phyloP scores from a whole-genome alignment of 2,329 filamentous ascomycete genomes.

The Ascochyta viciae-villosae region DNA sequence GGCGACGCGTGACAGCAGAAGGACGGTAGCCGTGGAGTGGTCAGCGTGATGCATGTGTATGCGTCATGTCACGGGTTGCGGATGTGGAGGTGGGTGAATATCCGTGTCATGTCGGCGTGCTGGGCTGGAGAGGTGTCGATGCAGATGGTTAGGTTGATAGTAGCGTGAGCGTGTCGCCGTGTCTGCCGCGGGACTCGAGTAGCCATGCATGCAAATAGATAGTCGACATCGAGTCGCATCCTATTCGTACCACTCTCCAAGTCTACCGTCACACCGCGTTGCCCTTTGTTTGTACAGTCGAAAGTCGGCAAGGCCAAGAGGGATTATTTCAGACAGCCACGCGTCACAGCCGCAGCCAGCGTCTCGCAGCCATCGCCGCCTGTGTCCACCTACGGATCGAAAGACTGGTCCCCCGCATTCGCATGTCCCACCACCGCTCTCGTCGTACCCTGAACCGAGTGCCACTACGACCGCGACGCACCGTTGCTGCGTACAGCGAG shows the following conservation, averaged over 20 bases:
- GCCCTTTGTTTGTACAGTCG: neutral
- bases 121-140: slow-evolving; percentile 1
- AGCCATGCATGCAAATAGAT: slow-evolving; percentile 7
- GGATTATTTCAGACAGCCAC: slow-evolving; percentile 5
- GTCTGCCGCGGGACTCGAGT: slow-evolving; percentile 1
- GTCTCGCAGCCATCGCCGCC: slow-evolving; percentile 10
- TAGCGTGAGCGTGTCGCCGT: slow-evolving; percentile 6
- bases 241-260: slow-evolving; percentile 8
- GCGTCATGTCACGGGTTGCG: neutral
- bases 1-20: neutral
- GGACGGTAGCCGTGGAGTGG: neutral
- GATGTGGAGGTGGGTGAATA: neutral
- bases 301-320: neutral
- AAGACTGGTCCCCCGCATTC: slow-evolving; percentile 15
- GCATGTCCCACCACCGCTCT: slow-evolving; percentile 16
- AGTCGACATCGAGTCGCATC: slow-evolving; percentile 7
- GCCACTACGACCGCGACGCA: slow-evolving; percentile 13
- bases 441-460: slow-evolving; percentile 10
- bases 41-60: neutral
- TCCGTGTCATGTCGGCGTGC: slow-evolving; percentile 1
- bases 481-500: slow-evolving; percentile 10
- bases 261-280: neutral
- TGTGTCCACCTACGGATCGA: slow-evolving; percentile 2
- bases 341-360: slow-evolving; percentile 11
- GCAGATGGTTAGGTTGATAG: slow-evolving; percentile 4